Evolutionary conservation across 2,329 filamentous ascomycete genomes (phyloP).

Genomic region (Sphaerulina vaccinii): DNA sequence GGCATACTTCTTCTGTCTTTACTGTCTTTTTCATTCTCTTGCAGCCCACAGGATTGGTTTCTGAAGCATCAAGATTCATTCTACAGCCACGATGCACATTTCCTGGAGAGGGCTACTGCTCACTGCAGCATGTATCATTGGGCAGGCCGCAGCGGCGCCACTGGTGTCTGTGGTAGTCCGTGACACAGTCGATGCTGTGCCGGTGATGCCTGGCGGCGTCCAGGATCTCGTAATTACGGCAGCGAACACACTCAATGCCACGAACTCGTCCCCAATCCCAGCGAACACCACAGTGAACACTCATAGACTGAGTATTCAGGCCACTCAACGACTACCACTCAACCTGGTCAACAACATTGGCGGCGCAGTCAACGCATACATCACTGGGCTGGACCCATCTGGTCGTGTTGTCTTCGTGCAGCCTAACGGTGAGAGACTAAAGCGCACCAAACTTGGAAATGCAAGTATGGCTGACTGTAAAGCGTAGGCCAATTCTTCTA

Average conservation of each 20-base stretch:
- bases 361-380: conserved; percentile 46
- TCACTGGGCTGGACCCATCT: conserved; percentile 46
- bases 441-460: too few species aligned
- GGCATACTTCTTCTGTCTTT: conserved; percentile 9
- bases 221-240: conserved; percentile 19
- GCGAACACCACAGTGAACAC: conserved; percentile 10
- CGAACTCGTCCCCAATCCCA: conserved; percentile 12
- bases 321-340: conserved; percentile 24
- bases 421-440: conserved; percentile 33
- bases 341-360: conserved; percentile 48
- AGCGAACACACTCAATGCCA: conserved; percentile 21
- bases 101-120: conserved; percentile 5
- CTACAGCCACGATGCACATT: conserved; percentile 5
- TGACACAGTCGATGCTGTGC: conserved; percentile 7
- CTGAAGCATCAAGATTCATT: background rate
- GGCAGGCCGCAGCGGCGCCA: conserved; percentile 8
- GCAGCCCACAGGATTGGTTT: background rate
- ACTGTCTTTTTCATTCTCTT: background rate
- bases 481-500: conserved; percentile 41
- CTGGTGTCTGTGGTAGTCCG: conserved; percentile 4
- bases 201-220: conserved; percentile 19
- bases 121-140: conserved; percentile 7
- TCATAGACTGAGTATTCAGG: conserved; percentile 1
- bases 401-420: conserved; percentile 46
- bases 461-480: background rate